A percentile compares a stretch with the other conserved stretches of the same genome.
These are phyloP conservation scores for Lodderomyces theae DNA, from an alignment of 1,139 yeast species.

Conservation along the genomic window DNA sequence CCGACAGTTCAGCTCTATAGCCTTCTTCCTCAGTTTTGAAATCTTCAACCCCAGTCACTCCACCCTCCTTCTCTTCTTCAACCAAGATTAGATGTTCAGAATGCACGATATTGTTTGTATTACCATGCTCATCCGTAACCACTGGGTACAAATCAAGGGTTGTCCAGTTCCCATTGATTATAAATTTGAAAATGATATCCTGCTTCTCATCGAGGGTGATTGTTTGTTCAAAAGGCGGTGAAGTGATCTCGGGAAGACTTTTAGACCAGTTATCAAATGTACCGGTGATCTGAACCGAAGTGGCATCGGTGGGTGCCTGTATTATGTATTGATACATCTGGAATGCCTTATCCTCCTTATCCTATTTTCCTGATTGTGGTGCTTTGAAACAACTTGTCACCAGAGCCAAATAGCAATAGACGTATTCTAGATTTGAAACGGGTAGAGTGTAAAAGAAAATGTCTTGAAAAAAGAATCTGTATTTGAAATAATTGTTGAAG, in stretches of 20 bases:
- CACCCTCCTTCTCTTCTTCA: slow-evolving; percentile 8
- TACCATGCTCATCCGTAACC: slow-evolving; percentile 36
- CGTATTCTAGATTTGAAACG: too few species aligned
- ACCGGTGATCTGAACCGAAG: slow-evolving; percentile 40
- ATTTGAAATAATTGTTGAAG: too few species aligned
- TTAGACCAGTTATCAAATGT: slow-evolving; percentile 42
- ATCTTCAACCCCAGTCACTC: not conserved
- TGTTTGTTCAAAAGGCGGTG: slow-evolving; percentile 10
- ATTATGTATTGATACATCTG: slow-evolving; percentile 10
- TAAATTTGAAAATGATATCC: slow-evolving; percentile 34
- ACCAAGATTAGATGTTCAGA: slow-evolving; percentile 25
- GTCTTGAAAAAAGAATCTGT: too few species aligned
- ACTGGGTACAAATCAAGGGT: slow-evolving; percentile 25
- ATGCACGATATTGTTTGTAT: slow-evolving; percentile 34
- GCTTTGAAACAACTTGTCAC: too few species aligned
- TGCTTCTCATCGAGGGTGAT: slow-evolving; percentile 22
- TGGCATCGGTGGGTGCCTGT: slow-evolving; percentile 1
- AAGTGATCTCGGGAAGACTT: slow-evolving; percentile 16
- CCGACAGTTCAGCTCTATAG: not conserved
- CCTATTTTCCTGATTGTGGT: too few species aligned
- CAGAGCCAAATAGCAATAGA: too few species aligned
- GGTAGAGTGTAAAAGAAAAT: too few species aligned
- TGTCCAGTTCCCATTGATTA: slow-evolving; percentile 35
- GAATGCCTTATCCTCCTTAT: not conserved
- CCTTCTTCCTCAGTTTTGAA: slow-evolving; percentile 2